These are phyloP conservation scores for Peronospora farinosa DNA, from an alignment of 352 stramenopile genomes.

Conservation along the genomic window DNA sequence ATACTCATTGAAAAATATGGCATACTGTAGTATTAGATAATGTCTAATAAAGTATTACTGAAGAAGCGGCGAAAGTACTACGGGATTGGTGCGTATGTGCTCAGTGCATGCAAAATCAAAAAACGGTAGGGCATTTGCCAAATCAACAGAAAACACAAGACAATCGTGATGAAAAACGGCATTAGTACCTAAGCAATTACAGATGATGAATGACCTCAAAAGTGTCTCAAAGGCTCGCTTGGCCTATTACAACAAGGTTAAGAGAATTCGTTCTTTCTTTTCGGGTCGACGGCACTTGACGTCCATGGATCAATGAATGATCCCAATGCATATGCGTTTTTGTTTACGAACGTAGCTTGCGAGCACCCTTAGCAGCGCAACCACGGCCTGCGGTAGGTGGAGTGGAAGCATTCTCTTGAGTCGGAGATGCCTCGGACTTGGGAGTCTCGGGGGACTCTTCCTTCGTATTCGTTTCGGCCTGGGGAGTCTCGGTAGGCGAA, in stretches of 20 bases:
- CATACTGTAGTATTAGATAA: too few species aligned
- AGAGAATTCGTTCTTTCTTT: constrained; percentile 17
- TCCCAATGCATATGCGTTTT: neutral
- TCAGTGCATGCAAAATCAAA: too few species aligned
- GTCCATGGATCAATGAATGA: constrained; percentile 6
- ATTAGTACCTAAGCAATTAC: neutral
- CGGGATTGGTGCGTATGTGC: too few species aligned
- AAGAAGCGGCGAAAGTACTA: too few species aligned
- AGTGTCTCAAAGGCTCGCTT: neutral
- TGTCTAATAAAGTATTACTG: too few species aligned
- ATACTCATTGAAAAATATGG: too few species aligned
- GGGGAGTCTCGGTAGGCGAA: too few species aligned
- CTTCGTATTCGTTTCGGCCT: too few species aligned
- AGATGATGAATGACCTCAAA: neutral
- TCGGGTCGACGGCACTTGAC: constrained; percentile 12
- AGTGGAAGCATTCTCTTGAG: neutral
- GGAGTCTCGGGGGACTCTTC: neutral
- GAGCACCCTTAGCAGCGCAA: constrained; percentile 10
- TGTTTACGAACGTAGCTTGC: constrained; percentile 25
- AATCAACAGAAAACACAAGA: too few species aligned
- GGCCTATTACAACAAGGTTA: constrained; percentile 20
- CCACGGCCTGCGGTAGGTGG: constrained; percentile 2
- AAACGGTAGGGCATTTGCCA: too few species aligned
- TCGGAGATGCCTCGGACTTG: neutral
- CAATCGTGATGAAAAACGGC: neutral